A percentile compares a stretch with the other conserved stretches of the same genome.
These are phyloP conservation scores for Raphanus raphanistrum DNA, from an alignment of 345 rosid species.

Conservation along the genomic window DNA sequence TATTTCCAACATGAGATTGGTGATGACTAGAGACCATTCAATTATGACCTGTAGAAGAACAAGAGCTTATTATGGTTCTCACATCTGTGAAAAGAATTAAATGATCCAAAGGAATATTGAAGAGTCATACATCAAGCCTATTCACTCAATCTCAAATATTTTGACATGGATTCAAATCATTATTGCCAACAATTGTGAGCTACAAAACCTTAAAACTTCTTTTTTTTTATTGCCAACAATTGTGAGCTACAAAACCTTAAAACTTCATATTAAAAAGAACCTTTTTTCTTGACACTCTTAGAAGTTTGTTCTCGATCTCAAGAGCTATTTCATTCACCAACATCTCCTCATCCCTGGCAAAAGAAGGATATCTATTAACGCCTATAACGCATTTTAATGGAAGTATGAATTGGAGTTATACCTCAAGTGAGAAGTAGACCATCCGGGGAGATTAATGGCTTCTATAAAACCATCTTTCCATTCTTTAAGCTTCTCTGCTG, in stretches of 20 bases:
- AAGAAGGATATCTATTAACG: background rate
- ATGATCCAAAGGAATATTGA: background rate
- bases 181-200: background rate
- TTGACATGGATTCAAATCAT: background rate
- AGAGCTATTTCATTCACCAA: slow-evolving; percentile 29
- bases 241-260: background rate
- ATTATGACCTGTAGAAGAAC: slow-evolving; percentile 1
- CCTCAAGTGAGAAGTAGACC: slow-evolving; percentile 20
- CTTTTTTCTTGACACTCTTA: slow-evolving; percentile 29
- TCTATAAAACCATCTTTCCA: slow-evolving; percentile 13
- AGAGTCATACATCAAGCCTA: background rate
- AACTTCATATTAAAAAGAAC: background rate
- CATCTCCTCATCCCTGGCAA: slow-evolving; percentile 24
- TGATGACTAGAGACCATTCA: slow-evolving; percentile 29
- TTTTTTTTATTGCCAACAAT: background rate
- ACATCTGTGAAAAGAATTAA: background rate
- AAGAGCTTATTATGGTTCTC: background rate
- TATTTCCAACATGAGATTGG: slow-evolving; percentile 27
- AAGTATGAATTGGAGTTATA: background rate
- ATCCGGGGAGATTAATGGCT: slow-evolving; percentile 29
- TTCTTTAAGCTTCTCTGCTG: slow-evolving; percentile 15
- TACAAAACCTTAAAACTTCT: background rate
- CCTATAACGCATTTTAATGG: background rate
- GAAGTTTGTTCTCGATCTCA: slow-evolving; percentile 23
- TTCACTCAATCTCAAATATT: background rate